Conservation (phyloP, 2,329 filamentous ascomycete species). For the Trichoderma pleuroti region DNA sequence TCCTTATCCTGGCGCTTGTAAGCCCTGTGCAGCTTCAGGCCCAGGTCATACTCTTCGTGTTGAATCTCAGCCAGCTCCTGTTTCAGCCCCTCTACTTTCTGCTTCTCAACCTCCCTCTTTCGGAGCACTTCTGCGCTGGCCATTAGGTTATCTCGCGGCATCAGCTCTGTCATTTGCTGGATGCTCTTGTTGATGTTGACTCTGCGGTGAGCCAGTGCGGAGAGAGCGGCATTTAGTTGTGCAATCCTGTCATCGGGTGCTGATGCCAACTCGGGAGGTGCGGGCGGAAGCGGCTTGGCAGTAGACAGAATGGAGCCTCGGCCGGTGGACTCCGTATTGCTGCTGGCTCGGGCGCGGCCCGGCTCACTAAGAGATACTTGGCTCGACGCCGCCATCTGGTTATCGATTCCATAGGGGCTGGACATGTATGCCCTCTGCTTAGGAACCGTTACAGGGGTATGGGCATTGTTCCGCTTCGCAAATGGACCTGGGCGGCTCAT, state of each 20-base stretch:
- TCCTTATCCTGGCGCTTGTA: conserved; percentile 72
- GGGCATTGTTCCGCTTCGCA: conserved; percentile 25
- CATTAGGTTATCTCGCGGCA: conserved; percentile 67
- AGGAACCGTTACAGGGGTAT: conserved; percentile 9
- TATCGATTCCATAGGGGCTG: neutral
- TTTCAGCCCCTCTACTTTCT: conserved; percentile 63
- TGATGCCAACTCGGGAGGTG: conserved; percentile 55
- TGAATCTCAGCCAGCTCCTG: conserved; percentile 68
- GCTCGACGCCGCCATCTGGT: neutral
- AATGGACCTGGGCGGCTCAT: conserved; percentile 35
- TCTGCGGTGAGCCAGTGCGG: conserved; percentile 62
- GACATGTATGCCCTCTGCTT: neutral
- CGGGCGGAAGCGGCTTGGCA: conserved; percentile 58
- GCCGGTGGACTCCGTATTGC: conserved; percentile 20
- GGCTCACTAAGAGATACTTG: neutral
- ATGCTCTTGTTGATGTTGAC: conserved; percentile 71
- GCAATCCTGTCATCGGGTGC: conserved; percentile 59
- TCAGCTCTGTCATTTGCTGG: conserved; percentile 72
- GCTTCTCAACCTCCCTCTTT: conserved; percentile 55
- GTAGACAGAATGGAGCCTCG: conserved; percentile 37
- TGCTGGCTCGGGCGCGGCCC: conserved; percentile 3
- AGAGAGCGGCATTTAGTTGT: conserved; percentile 62
- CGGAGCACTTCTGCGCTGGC: conserved; percentile 60
- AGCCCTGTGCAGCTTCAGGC: conserved; percentile 68
- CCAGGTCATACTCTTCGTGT: conserved; percentile 74